A percentile compares a stretch with the other conserved stretches of the same genome.
Conservation (phyloP, 257 asterid genomes). For the Solanum bulbocastanum region DNA sequence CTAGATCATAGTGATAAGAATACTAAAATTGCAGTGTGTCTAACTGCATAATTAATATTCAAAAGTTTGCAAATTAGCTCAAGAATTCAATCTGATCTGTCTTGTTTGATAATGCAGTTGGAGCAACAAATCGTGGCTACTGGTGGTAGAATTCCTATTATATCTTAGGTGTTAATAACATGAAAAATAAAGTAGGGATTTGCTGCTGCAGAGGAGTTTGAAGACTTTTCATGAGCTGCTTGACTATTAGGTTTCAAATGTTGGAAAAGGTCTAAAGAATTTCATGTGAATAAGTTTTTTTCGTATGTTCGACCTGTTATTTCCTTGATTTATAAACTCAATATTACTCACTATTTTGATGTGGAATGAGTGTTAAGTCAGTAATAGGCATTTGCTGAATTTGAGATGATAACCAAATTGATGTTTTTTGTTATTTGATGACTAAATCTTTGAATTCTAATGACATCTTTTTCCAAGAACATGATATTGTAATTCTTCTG, state of each 20-base stretch:
- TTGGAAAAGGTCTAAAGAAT: constrained; percentile 11
- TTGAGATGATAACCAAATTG: too few relatives aligned
- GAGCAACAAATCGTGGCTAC: constrained; percentile 74
- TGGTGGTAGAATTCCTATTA: constrained; percentile 57
- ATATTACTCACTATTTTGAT: too few relatives aligned
- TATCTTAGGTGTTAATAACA: constrained; percentile 10
- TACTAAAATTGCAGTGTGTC: not conserved
- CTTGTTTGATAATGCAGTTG: constrained; percentile 28
- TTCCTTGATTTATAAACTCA: too few relatives aligned
- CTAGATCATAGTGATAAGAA: not conserved
- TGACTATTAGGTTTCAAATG: not conserved
- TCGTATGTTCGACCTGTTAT: too few relatives aligned
- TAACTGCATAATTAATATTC: not conserved
- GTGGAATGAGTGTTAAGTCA: too few relatives aligned
- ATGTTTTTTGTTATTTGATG: too few relatives aligned
- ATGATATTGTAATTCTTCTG: too few relatives aligned
- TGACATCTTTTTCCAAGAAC: too few relatives aligned
- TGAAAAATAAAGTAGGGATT: not conserved
- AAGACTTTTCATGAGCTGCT: not conserved
- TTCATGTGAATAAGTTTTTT: not conserved
- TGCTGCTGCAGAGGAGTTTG: not conserved
- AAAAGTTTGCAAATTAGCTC: not conserved
- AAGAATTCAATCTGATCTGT: not conserved
- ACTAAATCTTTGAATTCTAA: too few relatives aligned
- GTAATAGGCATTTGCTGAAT: too few relatives aligned